Evolutionary conservation across 2,329 filamentous ascomycete genomes (phyloP), one percentile per base, ranked within the genome.

Genomic region (Trematosphaeria pertusa): DNA sequence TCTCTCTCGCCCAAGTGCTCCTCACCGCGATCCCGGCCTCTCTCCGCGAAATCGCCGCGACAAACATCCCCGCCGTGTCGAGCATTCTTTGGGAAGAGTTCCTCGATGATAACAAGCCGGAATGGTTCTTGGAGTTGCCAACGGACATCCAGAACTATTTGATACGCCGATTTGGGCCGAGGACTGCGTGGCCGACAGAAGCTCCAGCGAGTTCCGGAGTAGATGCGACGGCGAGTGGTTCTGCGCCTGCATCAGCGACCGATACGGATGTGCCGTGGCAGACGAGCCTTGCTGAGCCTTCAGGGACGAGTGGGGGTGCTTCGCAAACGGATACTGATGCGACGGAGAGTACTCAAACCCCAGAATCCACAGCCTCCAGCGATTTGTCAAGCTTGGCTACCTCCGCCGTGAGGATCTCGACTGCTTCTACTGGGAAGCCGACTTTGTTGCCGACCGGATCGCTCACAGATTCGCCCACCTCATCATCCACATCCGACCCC

Each of bases 11-110:
- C 36, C 45, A 64, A 40, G 52, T 71, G 19, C 61, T 72, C 18
- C 56, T 71, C 10, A 72, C 66, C 14, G 69, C 67, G 30, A 52
- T 72, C 5, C 69, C 69, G 15, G 56, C 58, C 17, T 71, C 65
- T 22, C 53, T 72, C 10, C 66, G 67, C 32, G 51, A 65, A 38
- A 58, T 71, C 6, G 69, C 66, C 26, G 68, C 65, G 11, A 72
- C 69, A 2, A 68, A 72, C 28, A 41, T 70, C 20, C 66, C 67
- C 2, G 68, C 65, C 3, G 62, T 66, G 2, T 72, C 69, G 5
- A 64, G 64, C 42, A 65, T 71, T 6, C 40, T 72, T 5, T 67
- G 62, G 61, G 50, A 54, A 2, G 62, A 71, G 6, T 71, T 72
- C 22, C 46, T 71, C 2, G 65, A 70, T 21, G 53, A 64, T 17